A percentile compares a stretch with the other conserved stretches of the same genome.
These are phyloP conservation scores for Gloeostereum incarnatum DNA, from an alignment of 768 basidiomycete species.

Conservation along the genomic window DNA sequence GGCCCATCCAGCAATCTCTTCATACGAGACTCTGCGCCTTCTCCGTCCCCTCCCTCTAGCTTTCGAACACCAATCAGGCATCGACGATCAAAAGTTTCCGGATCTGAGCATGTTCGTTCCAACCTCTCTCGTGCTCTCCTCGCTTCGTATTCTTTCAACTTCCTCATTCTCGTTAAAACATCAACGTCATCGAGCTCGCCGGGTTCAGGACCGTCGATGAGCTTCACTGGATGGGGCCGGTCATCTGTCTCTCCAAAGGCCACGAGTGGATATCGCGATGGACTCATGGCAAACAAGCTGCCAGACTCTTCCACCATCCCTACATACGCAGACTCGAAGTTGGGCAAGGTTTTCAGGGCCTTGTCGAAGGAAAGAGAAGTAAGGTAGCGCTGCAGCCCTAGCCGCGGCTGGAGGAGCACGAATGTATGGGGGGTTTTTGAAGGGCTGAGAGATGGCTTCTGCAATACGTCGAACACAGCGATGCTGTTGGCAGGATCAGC, in stretches of 20 bases:
- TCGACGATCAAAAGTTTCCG: constrained; percentile 31
- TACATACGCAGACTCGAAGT: constrained; percentile 66
- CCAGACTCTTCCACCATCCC: constrained; percentile 65
- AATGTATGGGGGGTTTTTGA: constrained; percentile 42
- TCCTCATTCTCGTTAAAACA: constrained; percentile 35
- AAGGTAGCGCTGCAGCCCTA: constrained; percentile 64
- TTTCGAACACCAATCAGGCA: constrained; percentile 57
- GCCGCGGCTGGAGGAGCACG: constrained; percentile 81
- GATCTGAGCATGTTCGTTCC: constrained; percentile 1
- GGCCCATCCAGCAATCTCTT: not conserved
- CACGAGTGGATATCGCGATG: constrained; percentile 73
- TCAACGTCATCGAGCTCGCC: constrained; percentile 33
- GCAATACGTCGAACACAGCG: constrained; percentile 73
- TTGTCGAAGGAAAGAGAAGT: constrained; percentile 32
- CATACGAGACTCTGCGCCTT: not conserved
- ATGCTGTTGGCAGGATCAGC: constrained; percentile 38
- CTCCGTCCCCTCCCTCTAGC: constrained; percentile 35
- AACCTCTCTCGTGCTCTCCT: constrained; percentile 11
- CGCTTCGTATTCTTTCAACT: constrained; percentile 26
- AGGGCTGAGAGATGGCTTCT: constrained; percentile 15
- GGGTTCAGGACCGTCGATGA: constrained; percentile 12
- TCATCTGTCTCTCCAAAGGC: constrained; percentile 40
- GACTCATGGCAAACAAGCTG: constrained; percentile 82
- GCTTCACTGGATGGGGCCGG: constrained; percentile 13
- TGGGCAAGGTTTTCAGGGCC: constrained; percentile 21